These are phyloP conservation scores for Candida krabiensis DNA, from an alignment of 805 yeast species.

Conservation along the genomic window DNA sequence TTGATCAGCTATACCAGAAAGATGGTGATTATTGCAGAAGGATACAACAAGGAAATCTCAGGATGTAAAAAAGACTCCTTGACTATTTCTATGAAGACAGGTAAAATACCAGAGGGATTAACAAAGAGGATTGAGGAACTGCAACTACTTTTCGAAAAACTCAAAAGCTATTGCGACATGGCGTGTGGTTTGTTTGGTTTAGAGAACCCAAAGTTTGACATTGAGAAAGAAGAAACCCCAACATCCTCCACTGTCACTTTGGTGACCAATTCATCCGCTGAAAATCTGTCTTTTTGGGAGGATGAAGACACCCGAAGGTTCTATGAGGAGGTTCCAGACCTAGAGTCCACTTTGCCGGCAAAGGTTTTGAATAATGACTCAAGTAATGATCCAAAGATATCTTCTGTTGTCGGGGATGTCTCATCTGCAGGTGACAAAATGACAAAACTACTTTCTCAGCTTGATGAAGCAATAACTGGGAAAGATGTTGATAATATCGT, in stretches of 20 bases:
- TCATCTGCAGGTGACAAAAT: constrained; percentile 15
- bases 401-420: constrained; percentile 1
- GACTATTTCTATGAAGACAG: constrained; percentile 64
- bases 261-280: constrained; percentile 16
- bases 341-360: constrained; percentile 36
- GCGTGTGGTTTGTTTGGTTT: constrained; percentile 44
- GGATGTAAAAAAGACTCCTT: constrained; percentile 41
- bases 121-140: constrained; percentile 28
- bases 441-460: constrained; percentile 12
- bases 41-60: constrained; percentile 36
- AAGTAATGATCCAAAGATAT: constrained; percentile 1
- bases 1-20: constrained; percentile 45
- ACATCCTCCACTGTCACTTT: constrained; percentile 27
- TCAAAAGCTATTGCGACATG: constrained; percentile 41
- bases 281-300: constrained; percentile 50
- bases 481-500: constrained; percentile 52
- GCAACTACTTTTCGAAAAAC: constrained; percentile 37
- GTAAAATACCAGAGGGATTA: constrained; percentile 47
- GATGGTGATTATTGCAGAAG: constrained; percentile 37
- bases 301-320: constrained; percentile 63
- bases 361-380: constrained; percentile 18
- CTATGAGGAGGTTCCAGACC: constrained; percentile 54
- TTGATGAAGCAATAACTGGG: constrained; percentile 41
- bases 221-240: constrained; percentile 25
- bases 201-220: constrained; percentile 37